Evolutionary conservation across 208 protist species (phyloP), one percentile per base, ranked within the genome.

Genomic region (Leishmania mexicana): DNA sequence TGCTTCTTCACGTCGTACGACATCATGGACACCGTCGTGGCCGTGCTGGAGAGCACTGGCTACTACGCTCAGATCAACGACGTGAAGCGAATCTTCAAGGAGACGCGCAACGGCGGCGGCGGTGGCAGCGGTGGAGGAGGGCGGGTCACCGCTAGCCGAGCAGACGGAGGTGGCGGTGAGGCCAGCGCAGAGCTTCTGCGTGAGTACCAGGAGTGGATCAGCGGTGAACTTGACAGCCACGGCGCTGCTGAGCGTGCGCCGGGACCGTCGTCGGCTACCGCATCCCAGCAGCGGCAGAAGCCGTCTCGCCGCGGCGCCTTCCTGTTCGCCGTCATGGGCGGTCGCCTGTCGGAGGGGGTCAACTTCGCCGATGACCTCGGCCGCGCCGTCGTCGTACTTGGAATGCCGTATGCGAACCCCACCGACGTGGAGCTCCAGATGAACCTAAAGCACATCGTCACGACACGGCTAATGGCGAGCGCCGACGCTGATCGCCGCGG

Each of bases 281-380:
- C 72, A 8, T n/a, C 45, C 19, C n/a, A 19, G 49, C 45, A 40
- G 42, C 19, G 28, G 45, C 19, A 21, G 28, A 2, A 24, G 31
- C 57, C 54, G 74, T 17, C 49, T 49, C 67, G 76, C 58, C 60
- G 93, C 42, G 98, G 98, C 7, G 98, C 98, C 45, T 47, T 99
- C 19, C 85, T 99, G 1, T 94, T 97, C 53, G 90, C 89, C 40
- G 98, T 99, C 13, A 98, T 99, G 83, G 98, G 98, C 54, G 99
- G 98, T 17, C 98, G 99, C 71, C 86, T 99, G 51, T 98, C 93
- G 31, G 99, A 99, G 87, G 99, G 99, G 58, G 99, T 99, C 85
- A 99, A 99, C 92, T 99, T 99, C 76, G 88, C 86, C 15, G 99
- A 99, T 83, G 95, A 97, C 75, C 90, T 99, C 28, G 99, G 95